Base-by-base conservation (phyloP, 2,329 filamentous ascomycete genomes). In the Pseudocercospora crystallina region DNA sequence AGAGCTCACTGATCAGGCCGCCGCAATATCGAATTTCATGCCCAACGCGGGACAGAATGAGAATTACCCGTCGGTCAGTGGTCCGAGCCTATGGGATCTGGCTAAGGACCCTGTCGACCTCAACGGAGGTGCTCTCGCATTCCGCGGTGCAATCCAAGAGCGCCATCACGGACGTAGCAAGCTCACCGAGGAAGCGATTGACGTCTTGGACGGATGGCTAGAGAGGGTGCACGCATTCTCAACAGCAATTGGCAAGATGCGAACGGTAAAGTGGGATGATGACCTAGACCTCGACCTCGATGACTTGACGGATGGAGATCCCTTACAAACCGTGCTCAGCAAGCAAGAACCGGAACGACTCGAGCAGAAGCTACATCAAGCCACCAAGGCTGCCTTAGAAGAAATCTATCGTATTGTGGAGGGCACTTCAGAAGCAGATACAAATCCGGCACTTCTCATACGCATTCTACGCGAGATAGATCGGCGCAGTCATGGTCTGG, bases 381-480 rank as follows among this genome's bases (percentile, higher is more conserved):
- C 56, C 5, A 54, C 56, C 3, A 43, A 43, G 2, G 34, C 43
- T 20, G 47, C 58, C 31, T 47, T 65, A 35, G 40, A 51, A 20
- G 33, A 40, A 2, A 43, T 54, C 15, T 63, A 64, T 39, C 14
- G 34, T 8, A 49, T 49, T 34, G 33, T 59, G 15, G 53, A 55
- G 30, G 43, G 47, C 13, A 47, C 50, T 40, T 41, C 38, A 34
- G 37, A 50, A 14, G 34, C 46, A 37, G 46, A 47, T 5, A 17
- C 43, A 10, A 37, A 57, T 37, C 52, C 57, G 12, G 51, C 60
- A 3, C 90, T 91, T 59, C 70, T 95, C 13, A 68, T 95, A 1
- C 85, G 90, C 4, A 72, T 90, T 1, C 72, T 94, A 13, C 80
- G 91, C 29, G 87, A 92, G 57, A 79, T 96, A 13, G 82, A 88